Base-by-base conservation (phyloP, 1,284 basidiomycete genomes). In the Sphaerobolus stellatus region DNA sequence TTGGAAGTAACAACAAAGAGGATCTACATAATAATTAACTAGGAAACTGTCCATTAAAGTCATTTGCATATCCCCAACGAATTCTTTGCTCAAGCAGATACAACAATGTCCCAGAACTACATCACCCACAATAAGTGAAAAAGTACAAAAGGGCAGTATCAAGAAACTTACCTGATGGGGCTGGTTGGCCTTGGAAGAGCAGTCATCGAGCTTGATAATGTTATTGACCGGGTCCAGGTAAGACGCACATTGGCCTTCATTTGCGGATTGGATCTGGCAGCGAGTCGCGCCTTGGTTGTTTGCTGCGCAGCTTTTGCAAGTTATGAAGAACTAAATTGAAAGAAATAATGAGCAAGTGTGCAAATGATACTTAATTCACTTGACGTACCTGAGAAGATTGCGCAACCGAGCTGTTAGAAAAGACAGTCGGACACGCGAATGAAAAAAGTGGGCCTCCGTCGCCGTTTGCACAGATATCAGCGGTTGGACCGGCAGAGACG, bases 141-240 rank as follows among this genome's bases (percentile, higher is more conserved):
- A 5, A n/a, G n/a, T n/a, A 5, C 36, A 16, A 43, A 11, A 43
- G 4, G 6, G 6, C 41, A 2, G 16, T 14, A 24, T 22, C 13
- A 24, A 27, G 28, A 22, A 6, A n/a, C 41, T 43, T 43, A 43
- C 41, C 41, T 43, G 41, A 18, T 43, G 41, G 18, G 41, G 41
- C 11, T 43, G 41, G 11, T 18, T n/a, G n/a, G n/a, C n/a, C n/a
- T n/a, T n/a, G 4, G 41, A 43, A 43, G 41, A 4, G 18, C 41
- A 43, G 41, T 43, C 41, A 43, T 43, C 41, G 28, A 43, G 41
- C 41, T 43, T 43, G 41, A 43, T 43, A 18, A 43, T 27, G 11
- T 43, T 43, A 9, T 43, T 43, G 13, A 3, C 13, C 14, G 3
- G 22, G 41, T 43, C 41, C 13, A 43, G 20, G 41, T 24, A 43